Conservation (phyloP, 345 rosid species). For the Salix purpurea region DNA sequence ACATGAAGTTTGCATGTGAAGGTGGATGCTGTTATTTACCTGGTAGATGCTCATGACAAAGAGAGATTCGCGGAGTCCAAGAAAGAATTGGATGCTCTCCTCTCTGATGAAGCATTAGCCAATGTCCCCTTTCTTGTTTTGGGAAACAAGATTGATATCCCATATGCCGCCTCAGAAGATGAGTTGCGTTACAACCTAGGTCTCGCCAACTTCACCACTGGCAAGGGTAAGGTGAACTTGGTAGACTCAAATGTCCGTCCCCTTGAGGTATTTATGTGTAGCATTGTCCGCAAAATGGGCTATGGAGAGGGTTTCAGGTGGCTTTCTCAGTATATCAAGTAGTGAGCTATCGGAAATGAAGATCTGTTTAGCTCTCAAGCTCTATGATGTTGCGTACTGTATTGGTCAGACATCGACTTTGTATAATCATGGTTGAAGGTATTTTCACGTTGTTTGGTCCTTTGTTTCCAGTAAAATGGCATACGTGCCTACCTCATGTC, state of each 20-base stretch:
- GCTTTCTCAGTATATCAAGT: slow-evolving; percentile 74
- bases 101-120: slow-evolving; percentile 54
- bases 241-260: slow-evolving; percentile 54
- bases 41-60: slow-evolving; percentile 66
- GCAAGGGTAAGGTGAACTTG: slow-evolving; percentile 56
- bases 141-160: slow-evolving; percentile 71
- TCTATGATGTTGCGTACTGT: slow-evolving; percentile 19
- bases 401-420: slow-evolving; percentile 11
- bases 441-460: neutral
- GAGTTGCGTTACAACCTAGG: slow-evolving; percentile 64
- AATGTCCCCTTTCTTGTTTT: slow-evolving; percentile 59
- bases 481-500: neutral
- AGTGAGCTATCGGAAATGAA: neutral
- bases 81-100: slow-evolving; percentile 61
- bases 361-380: neutral
- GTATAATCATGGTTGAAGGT: slow-evolving; percentile 7
- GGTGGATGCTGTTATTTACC: slow-evolving; percentile 78
- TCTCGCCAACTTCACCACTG: slow-evolving; percentile 65
- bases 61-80: slow-evolving; percentile 63
- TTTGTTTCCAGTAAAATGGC: neutral
- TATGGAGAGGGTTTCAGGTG: slow-evolving; percentile 76
- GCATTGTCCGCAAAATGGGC: slow-evolving; percentile 76
- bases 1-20: slow-evolving; percentile 11
- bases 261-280: slow-evolving; percentile 71
- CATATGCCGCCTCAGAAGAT: slow-evolving; percentile 68